Conservation (phyloP, 2,329 filamentous ascomycete species). For the Monosporascus sp. region DNA sequence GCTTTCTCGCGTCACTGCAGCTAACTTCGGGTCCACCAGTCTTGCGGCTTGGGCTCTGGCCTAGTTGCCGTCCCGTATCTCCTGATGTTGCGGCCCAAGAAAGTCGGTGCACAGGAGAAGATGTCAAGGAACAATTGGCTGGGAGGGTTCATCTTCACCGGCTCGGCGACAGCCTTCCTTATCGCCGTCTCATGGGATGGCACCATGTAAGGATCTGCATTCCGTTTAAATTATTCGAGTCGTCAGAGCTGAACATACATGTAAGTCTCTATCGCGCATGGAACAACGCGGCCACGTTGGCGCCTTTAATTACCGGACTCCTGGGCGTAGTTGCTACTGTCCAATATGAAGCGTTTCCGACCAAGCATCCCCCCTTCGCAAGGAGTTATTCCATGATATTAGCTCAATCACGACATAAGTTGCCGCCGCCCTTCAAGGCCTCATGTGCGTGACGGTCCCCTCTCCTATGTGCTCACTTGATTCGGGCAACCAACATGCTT, state of each 20-base stretch:
- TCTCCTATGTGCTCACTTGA: not conserved
- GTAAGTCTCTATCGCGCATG: slow-evolving; percentile 31
- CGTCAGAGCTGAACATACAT: not conserved
- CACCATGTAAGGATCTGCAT: slow-evolving; percentile 12
- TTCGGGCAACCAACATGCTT: not conserved
- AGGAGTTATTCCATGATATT: slow-evolving; percentile 22
- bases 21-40: slow-evolving; percentile 4
- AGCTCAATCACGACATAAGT: slow-evolving; percentile 26
- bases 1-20: not conserved
- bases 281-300: slow-evolving; percentile 33
- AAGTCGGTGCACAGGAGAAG: slow-evolving; percentile 27
- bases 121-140: slow-evolving; percentile 38
- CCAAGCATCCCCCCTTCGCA: slow-evolving; percentile 27
- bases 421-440: slow-evolving; percentile 27
- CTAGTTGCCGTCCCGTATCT: slow-evolving; percentile 36
- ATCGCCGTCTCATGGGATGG: slow-evolving; percentile 45
- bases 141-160: slow-evolving; percentile 40
- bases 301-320: slow-evolving; percentile 38
- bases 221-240: not conserved
- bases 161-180: slow-evolving; percentile 38
- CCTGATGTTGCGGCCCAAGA: slow-evolving; percentile 32
- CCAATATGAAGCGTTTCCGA: slow-evolving; percentile 31
- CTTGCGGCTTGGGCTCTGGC: slow-evolving; percentile 32
- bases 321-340: slow-evolving; percentile 32
- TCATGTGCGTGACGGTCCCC: slow-evolving; percentile 21